Conservation (phyloP, 139 green algal genomes). For the Diplosphaera chodatii region DNA sequence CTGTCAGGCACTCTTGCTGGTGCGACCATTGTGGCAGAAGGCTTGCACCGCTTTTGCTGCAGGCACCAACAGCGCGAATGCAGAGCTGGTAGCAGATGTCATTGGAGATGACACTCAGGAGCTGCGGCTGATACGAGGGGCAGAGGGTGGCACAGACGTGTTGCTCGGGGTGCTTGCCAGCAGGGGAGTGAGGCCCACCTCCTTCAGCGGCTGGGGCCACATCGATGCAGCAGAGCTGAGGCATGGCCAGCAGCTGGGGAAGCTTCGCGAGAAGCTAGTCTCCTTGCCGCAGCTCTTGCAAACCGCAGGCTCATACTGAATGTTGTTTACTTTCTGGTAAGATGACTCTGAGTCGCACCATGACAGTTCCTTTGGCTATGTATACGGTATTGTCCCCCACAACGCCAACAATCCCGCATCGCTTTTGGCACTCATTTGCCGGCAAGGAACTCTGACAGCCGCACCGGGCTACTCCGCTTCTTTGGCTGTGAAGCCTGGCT, state of each 20-base stretch:
- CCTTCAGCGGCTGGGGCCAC: constrained; percentile 50
- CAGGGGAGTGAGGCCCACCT: background rate
- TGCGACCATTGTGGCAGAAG: too few relatives aligned
- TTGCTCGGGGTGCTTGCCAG: constrained; percentile 3
- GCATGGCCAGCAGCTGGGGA: constrained; percentile 36
- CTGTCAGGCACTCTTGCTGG: too few relatives aligned
- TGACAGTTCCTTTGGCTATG: too few relatives aligned
- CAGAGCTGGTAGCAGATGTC: background rate
- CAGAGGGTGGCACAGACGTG: background rate
- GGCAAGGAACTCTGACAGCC: constrained; percentile 10
- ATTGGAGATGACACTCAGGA: background rate
- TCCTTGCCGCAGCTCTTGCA: constrained; percentile 51
- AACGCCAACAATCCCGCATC: too few relatives aligned
- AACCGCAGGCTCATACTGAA: background rate
- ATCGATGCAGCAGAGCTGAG: constrained; percentile 58
- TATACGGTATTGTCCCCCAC: too few relatives aligned
- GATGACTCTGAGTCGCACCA: too few relatives aligned
- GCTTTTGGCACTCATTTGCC: too few relatives aligned
- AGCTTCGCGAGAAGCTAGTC: constrained; percentile 59
- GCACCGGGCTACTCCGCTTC: background rate
- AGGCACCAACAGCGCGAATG: background rate
- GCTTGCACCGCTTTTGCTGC: too few relatives aligned
- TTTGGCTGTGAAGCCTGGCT: background rate
- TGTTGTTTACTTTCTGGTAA: too few relatives aligned
- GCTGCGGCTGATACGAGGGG: background rate